Conservation (phyloP, 164 flowering plant species). For the Malania oleifera region DNA sequence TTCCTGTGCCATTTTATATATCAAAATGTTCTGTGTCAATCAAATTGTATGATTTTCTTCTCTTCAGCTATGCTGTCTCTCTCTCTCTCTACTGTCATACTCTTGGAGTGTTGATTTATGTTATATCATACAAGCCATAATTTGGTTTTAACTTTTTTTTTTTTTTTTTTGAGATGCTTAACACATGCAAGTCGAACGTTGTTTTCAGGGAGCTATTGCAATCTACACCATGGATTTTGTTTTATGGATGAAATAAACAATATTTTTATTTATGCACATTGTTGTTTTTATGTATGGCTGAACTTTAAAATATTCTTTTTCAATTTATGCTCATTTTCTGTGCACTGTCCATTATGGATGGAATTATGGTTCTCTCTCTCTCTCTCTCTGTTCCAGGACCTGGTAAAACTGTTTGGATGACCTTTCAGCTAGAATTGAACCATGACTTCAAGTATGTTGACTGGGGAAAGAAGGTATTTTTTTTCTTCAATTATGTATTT, state of each 20-base stretch:
- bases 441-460: slow-evolving; percentile 57
- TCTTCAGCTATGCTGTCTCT: too few species aligned
- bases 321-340: background rate
- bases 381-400: slow-evolving; percentile 14
- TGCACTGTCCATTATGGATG: background rate
- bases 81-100: too few species aligned
- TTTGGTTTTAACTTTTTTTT: too few species aligned
- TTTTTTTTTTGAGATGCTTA: too few species aligned
- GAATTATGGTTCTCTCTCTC: background rate
- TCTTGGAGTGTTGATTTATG: too few species aligned
- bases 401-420: slow-evolving; percentile 44
- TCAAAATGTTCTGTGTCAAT: too few species aligned
- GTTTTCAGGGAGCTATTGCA: too few species aligned
- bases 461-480: slow-evolving; percentile 67
- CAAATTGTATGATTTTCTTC: too few species aligned
- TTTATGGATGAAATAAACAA: background rate
- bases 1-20: too few species aligned
- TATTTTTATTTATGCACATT: background rate
- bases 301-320: slow-evolving; percentile 1
- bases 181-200: too few species aligned
- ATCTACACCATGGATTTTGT: too few species aligned
- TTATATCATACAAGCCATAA: too few species aligned
- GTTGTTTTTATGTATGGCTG: background rate
- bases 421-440: slow-evolving; percentile 26
- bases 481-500: background rate